Conservation (phyloP, 306 rosid species). For the Chamaecrista fasciculata region DNA sequence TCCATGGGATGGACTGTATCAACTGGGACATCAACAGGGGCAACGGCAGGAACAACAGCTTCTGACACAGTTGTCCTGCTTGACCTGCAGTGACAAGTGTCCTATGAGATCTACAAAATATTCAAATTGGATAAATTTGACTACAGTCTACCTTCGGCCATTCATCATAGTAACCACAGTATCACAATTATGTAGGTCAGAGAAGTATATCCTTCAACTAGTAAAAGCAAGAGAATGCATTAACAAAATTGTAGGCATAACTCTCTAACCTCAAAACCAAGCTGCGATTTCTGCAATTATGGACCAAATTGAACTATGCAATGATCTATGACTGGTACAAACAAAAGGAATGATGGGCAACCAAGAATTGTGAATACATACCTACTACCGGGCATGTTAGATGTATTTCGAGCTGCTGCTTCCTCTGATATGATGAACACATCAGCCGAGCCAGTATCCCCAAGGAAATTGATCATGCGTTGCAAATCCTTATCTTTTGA, state of each 20-base stretch:
- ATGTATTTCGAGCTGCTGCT: constrained; percentile 56
- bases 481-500: constrained; percentile 95
- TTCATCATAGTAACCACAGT: constrained; percentile 15
- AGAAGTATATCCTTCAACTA: constrained; percentile 17
- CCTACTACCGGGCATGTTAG: constrained; percentile 92
- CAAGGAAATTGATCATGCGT: constrained; percentile 81
- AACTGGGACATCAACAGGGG: constrained; percentile 40
- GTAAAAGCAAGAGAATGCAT: constrained; percentile 8
- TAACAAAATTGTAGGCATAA: not conserved
- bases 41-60: constrained; percentile 62
- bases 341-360: constrained; percentile 13
- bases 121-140: constrained; percentile 15
- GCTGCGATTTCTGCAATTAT: constrained; percentile 21
- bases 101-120: constrained; percentile 26
- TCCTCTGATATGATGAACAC: constrained; percentile 72
- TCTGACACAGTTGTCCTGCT: constrained; percentile 91
- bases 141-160: not conserved
- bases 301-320: constrained; percentile 4
- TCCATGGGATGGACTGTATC: constrained; percentile 38
- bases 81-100: constrained; percentile 58
- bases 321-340: constrained; percentile 4
- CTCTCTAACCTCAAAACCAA: constrained; percentile 24
- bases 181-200: constrained; percentile 3
- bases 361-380: constrained; percentile 41
- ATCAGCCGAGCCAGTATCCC: constrained; percentile 69